Evolutionary conservation across 78 protist species (phyloP).

Genomic region (Emiliania huxleyi): DNA sequence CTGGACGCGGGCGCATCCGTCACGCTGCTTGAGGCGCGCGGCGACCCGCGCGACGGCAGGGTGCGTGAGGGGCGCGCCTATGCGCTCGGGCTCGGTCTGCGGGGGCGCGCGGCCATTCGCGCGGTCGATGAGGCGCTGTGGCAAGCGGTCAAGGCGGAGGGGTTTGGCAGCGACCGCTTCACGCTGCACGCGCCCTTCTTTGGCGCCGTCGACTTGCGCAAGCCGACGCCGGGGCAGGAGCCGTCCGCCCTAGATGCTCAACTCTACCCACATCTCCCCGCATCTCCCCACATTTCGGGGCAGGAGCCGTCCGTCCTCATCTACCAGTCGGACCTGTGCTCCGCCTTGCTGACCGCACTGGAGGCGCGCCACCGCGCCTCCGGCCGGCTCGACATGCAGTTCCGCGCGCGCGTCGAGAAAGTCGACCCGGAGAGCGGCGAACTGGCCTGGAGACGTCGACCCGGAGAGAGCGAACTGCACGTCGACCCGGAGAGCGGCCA

Average conservation of each 20-base stretch:
- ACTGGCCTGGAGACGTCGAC: too few species aligned
- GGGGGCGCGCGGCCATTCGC: background rate
- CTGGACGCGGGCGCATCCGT: background rate
- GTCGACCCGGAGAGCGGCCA: too few species aligned
- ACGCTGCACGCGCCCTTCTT: background rate
- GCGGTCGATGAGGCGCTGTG: background rate
- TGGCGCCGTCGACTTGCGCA: too few species aligned
- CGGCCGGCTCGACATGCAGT: too few species aligned
- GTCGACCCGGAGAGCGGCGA: too few species aligned
- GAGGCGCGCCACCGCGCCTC: background rate
- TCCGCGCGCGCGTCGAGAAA: too few species aligned
- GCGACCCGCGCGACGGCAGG: background rate
- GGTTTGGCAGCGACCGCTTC: conserved; percentile 2
- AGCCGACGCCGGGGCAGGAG: too few species aligned
- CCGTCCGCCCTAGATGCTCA: too few species aligned
- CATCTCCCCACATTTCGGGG: too few species aligned
- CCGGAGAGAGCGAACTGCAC: too few species aligned
- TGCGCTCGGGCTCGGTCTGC: background rate
- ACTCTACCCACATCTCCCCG: too few species aligned
- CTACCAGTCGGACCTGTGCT: background rate
- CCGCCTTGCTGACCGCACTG: background rate
- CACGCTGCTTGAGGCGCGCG: background rate
- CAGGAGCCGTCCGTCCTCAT: background rate
- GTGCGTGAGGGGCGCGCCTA: background rate
- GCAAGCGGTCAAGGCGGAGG: background rate